Evolutionary conservation across 495 filamentous ascomycete genomes (phyloP).

Genomic region (Penicillium waksmanii): DNA sequence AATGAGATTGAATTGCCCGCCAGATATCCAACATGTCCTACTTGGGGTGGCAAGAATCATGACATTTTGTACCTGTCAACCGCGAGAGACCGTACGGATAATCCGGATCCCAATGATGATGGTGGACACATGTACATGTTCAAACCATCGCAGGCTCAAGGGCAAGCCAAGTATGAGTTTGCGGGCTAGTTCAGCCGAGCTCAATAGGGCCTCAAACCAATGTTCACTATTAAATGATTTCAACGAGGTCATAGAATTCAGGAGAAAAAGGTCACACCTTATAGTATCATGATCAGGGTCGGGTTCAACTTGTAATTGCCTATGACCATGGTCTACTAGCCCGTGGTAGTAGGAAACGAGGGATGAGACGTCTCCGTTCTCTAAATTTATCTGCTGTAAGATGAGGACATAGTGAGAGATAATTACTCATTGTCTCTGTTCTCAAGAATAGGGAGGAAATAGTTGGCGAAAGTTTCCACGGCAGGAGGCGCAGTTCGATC

Average conservation of each 20-base stretch:
- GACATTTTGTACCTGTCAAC: slow-evolving; percentile 20
- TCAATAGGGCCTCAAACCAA: background rate
- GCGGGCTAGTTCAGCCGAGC: slow-evolving; percentile 5
- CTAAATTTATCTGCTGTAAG: too few relatives aligned
- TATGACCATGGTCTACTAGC: too few relatives aligned
- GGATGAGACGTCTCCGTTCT: too few relatives aligned
- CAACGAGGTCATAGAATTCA: background rate
- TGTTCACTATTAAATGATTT: background rate
- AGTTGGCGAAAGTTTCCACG: too few relatives aligned
- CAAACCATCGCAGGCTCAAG: slow-evolving; percentile 6
- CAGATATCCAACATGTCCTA: slow-evolving; percentile 20
- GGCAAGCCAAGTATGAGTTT: slow-evolving; percentile 27
- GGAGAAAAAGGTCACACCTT: too few relatives aligned
- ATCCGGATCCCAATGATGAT: slow-evolving; percentile 20
- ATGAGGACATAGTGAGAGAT: too few relatives aligned
- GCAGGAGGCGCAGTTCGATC: too few relatives aligned
- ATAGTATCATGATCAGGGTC: too few relatives aligned
- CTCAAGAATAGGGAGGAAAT: too few relatives aligned
- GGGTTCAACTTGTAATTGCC: too few relatives aligned
- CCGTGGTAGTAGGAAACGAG: too few relatives aligned
- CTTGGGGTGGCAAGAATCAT: slow-evolving; percentile 18
- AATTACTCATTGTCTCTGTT: too few relatives aligned
- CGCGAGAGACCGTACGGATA: slow-evolving; percentile 13
- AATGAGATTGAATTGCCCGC: slow-evolving; percentile 25
- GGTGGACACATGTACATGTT: slow-evolving; percentile 29